phyloP scores from a whole-genome alignment of 208 protist genomes.

The Acanthamoeba royreba region DNA sequence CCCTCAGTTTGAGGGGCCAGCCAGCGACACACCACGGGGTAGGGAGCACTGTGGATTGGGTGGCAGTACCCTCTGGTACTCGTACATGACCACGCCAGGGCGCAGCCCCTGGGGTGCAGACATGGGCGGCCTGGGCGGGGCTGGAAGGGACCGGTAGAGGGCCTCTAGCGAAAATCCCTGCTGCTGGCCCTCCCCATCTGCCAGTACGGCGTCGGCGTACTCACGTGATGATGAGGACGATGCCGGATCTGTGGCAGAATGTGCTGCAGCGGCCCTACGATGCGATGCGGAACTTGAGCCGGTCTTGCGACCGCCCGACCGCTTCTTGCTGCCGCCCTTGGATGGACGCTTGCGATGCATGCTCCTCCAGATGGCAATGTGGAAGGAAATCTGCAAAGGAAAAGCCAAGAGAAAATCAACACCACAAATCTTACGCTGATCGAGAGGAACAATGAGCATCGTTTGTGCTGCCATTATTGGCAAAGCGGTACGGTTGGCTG shows the following conservation, averaged over 20 bases:
- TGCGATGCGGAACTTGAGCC: too few relatives aligned
- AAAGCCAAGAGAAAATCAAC: too few relatives aligned
- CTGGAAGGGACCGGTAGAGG: not conserved
- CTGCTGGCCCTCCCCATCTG: not conserved
- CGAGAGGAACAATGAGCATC: not conserved
- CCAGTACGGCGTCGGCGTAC: not conserved
- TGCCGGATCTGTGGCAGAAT: too few relatives aligned
- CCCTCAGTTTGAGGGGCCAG: too few relatives aligned
- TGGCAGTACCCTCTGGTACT: not conserved
- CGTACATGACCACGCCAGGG: not conserved
- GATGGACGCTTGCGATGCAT: too few relatives aligned
- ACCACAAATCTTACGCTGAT: not conserved
- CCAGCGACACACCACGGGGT: too few relatives aligned
- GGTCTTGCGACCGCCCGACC: too few relatives aligned
- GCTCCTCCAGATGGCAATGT: too few relatives aligned
- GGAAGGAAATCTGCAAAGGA: too few relatives aligned
- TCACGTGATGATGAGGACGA: not conserved
- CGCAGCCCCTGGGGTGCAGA: not conserved
- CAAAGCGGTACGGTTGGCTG: conserved; percentile 16
- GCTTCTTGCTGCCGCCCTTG: too few relatives aligned
- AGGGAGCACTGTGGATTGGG: not conserved
- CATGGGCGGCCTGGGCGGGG: not conserved
- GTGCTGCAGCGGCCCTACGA: too few relatives aligned
- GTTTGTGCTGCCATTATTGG: conserved; percentile 29
- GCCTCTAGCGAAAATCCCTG: not conserved